phyloP scores from a whole-genome alignment of 495 filamentous ascomycete species.

The Penicillium robsamsonii region DNA sequence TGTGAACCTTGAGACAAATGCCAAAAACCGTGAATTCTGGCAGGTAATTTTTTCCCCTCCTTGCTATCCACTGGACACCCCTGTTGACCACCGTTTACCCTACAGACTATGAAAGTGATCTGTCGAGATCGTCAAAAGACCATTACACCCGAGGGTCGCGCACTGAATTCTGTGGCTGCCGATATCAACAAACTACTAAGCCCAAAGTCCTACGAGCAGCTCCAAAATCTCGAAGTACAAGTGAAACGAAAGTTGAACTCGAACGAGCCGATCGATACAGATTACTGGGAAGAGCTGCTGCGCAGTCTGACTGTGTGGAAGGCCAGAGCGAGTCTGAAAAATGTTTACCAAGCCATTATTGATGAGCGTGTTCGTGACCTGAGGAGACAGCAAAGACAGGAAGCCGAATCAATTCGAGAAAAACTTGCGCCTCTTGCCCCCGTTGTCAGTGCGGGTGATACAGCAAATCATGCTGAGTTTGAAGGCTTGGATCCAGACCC shows the following conservation, averaged over 20 bases:
- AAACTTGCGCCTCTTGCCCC: conserved; percentile 54
- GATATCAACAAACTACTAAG: conserved; percentile 85
- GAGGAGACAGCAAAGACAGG: conserved; percentile 65
- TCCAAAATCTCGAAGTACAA: conserved; percentile 79
- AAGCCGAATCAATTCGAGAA: conserved; percentile 58
- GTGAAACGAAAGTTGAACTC: conserved; percentile 80
- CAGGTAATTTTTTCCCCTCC: conserved; percentile 44
- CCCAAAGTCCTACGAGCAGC: conserved; percentile 83
- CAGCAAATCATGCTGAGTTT: conserved; percentile 23
- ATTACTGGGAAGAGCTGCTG: conserved; percentile 95
- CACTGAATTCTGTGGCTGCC: conserved; percentile 73
- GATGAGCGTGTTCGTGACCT: conserved; percentile 67
- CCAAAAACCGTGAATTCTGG: conserved; percentile 84
- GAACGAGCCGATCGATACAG: conserved; percentile 89
- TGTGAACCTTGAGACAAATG: conserved; percentile 72
- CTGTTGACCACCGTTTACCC: conserved; percentile 23
- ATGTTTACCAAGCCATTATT: conserved; percentile 75
- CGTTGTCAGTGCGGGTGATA: conserved; percentile 11
- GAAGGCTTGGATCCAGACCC: conserved; percentile 66
- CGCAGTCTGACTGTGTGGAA: conserved; percentile 85
- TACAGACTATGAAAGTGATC: conserved; percentile 75
- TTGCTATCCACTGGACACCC: not conserved
- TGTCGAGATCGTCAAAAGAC: conserved; percentile 74
- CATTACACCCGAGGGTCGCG: conserved; percentile 66
- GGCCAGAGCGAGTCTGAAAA: conserved; percentile 80